Evolutionary conservation across 306 rosid species (phyloP).

Genomic region (Castanea mollissima): DNA sequence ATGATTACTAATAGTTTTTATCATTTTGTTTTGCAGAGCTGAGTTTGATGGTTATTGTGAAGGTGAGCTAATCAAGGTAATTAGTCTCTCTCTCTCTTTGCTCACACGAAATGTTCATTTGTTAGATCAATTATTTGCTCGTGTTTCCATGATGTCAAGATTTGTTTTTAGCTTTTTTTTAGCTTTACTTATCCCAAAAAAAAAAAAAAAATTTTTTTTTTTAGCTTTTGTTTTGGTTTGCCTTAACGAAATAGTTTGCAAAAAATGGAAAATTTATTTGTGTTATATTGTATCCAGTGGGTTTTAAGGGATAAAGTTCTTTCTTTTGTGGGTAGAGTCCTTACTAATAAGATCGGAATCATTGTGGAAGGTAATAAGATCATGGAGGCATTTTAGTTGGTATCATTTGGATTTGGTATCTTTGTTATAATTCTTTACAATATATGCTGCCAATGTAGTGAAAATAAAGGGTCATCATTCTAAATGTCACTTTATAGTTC

Average conservation of each 20-base stretch:
- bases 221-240: not conserved
- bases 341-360: not conserved
- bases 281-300: not conserved
- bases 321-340: not conserved
- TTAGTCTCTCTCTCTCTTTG: not conserved
- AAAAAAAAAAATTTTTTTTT: too few relatives aligned
- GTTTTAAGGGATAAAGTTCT: not conserved
- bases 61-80: slow-evolving; percentile 78
- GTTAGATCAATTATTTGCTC: not conserved
- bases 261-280: not conserved
- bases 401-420: not conserved
- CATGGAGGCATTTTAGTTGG: not conserved
- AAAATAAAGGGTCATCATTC: not conserved
- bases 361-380: not conserved
- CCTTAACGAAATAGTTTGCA: not conserved
- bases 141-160: not conserved
- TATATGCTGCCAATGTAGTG: not conserved
- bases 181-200: too few relatives aligned
- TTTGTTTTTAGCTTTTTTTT: not conserved
- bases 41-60: slow-evolving; percentile 89
- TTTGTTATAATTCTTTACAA: not conserved
- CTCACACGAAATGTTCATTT: not conserved
- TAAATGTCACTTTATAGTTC: not conserved
- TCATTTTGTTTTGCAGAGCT: slow-evolving; percentile 51
- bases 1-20: slow-evolving; percentile 11